Evolutionary conservation across 805 yeast species (phyloP).

Genomic region (Starmerella sp.): DNA sequence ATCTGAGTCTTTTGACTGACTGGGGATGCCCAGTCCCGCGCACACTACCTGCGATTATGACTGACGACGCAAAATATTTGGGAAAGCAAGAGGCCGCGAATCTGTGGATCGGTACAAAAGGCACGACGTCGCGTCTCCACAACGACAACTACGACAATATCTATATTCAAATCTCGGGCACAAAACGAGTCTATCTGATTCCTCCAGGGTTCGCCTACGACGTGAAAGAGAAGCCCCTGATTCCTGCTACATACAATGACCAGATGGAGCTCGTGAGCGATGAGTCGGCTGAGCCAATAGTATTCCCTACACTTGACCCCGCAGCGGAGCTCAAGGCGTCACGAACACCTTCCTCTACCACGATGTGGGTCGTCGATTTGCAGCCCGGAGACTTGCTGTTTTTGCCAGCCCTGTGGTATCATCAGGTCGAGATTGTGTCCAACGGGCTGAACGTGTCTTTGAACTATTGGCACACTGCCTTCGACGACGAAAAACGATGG

Average conservation of each 20-base stretch:
- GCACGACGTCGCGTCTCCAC: constrained; percentile 29
- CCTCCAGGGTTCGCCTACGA: constrained; percentile 30
- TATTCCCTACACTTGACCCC: constrained; percentile 31
- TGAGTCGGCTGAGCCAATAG: constrained; percentile 11
- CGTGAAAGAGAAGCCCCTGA: constrained; percentile 25
- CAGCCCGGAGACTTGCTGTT: constrained; percentile 31
- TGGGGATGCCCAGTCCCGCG: constrained; percentile 9
- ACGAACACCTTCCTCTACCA: constrained; percentile 7
- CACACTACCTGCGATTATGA: constrained; percentile 16
- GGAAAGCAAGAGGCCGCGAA: constrained; percentile 31
- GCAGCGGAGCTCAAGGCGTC: constrained; percentile 3
- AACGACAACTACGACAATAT: constrained; percentile 32
- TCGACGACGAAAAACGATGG: constrained; percentile 24
- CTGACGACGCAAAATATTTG: constrained; percentile 20
- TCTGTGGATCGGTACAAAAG: constrained; percentile 30
- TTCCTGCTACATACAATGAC: constrained; percentile 25
- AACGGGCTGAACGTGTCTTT: constrained; percentile 23
- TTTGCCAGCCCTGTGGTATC: constrained; percentile 35
- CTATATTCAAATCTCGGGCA: constrained; percentile 29
- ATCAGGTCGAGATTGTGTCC: constrained; percentile 28
- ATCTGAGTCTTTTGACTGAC: constrained; percentile 19
- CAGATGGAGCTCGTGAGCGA: constrained; percentile 18
- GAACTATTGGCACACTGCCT: constrained; percentile 29
- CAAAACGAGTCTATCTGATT: constrained; percentile 28
- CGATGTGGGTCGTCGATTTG: constrained; percentile 26